Evolutionary conservation across 2,329 filamentous ascomycete genomes (phyloP), one percentile per base, ranked within the genome.

Genomic region (Pseudocercospora fijiensis): DNA sequence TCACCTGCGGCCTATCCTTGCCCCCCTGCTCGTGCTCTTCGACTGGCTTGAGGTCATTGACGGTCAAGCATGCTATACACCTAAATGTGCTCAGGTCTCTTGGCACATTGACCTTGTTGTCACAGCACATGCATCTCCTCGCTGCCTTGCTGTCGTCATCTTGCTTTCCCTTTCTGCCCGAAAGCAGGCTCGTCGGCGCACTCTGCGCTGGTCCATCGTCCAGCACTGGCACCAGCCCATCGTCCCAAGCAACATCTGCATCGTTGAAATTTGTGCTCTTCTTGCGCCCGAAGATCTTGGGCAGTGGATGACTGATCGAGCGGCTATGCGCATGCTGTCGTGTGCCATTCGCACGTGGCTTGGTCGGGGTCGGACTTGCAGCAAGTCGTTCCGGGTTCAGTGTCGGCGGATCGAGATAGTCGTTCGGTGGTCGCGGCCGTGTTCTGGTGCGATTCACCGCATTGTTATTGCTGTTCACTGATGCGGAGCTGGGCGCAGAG

Each of bases 111-210:
- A 96, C 88, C 61, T 88, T 85, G 60, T 89, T 90, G 71, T 89
- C 90, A 76, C 92, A 96, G 33, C 92, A 93, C 85, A 94, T 92
- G 75, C 92, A 96, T 70, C 86, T 88, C 22, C 91, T 90, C 30
- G 86, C 88, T 27, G 83, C 81, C 72, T 89, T 85, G 69, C 83
- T 86, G 67, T 82, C 80, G 20, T 79, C 74, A n/a, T 77, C 75
- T 60, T 73, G 61, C 53, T 69, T 66, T 11, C 60, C 73, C 58
- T 70, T 73, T 64, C 72, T 74, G 20, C 73, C 72, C 33, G 72
- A 71, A 20, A 70, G 70, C n/a, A 69, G 69, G 49, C 71, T 65
- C 26, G 65, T 67, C 2, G 71, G 71, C 18, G 62, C 61, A 16
- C 61, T 57, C 6, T 60, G 41, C 76, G 78, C 45, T 24, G 58